Base-by-base conservation (phyloP, 176 grass and related monocot species). In the Echinochloa phyllopogon region DNA sequence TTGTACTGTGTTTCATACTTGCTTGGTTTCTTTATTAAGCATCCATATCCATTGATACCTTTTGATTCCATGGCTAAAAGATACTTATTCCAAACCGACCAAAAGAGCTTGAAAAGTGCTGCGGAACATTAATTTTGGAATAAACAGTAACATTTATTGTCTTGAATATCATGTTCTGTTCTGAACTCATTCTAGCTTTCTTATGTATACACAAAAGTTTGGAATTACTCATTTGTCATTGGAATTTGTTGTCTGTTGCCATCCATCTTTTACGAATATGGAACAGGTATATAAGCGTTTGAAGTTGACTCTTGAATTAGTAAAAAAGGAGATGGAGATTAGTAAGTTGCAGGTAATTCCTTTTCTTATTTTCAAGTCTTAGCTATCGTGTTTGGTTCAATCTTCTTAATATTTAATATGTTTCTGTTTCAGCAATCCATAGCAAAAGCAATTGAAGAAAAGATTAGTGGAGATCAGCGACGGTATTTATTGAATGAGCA, bases 261-360 rank as follows among this genome's bases (percentile, higher is more conserved):
- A 33, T 33, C 38, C 56, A 72, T 87, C 25, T 50, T 78, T 69
- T 87, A 36, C 75, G 77, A 86, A 77, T 91, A 60, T 78, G 83
- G 70, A 87, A 75, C 87, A 99, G 96, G 96, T 99, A 49, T 90
- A 94, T 69, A 99, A 96, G 45, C 93, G 96, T 65, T 90, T 99
- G 70, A 99, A 92, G 87, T 76, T 95, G 76, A 96, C 96, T 55
- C 93, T 99, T 38, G 96, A 99, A 65, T 85, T 99, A 82, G 69
- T 99, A 65, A 99, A 99, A 86, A 99, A 96, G 89, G 96, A 99
- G 77, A 91, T 99, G 91, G 96, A 99, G 84, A 99, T 99, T 82
- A 99, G 89, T 86, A 99, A 89, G 86, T 72, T 99, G 85, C 96
- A 99, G 96, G 96, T 95, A 89, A 85, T 69, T 50, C 41, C 48